Base-by-base conservation (phyloP, 305 asterid genomes). In the Lippia alba region DNA sequence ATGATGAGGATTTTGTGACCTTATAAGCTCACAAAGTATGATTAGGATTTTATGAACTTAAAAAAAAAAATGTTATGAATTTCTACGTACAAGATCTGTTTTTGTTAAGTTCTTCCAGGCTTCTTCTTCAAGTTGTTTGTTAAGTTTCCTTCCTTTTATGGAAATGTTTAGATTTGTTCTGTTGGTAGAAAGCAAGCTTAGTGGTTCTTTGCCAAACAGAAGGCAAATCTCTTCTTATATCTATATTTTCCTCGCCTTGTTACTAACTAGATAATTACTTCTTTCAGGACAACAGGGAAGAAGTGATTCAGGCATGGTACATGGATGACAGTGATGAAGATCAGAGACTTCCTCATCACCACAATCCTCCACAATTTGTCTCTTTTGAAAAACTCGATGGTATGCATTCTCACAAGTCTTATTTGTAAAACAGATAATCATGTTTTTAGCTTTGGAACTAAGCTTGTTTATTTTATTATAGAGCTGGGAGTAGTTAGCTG, bases 401-500 rank as follows among this genome's bases (percentile, higher is more conserved):
- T 92, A 86, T 50, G 11, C 50, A 34, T 62, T 32, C 54, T 68
- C 51, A 15, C 50, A 45, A 40, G 7, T 63, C 48, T 18, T 56
- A 14, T 36, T 32, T 39, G 12, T 16, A 30, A 41, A 50, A 33
- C 17, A 18, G 53, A 14, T 44, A 69, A 49, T 18, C 41, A 36
- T 34, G 55, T 34, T 58, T 8, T 66, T 45, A 39, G 66, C 60
- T 69, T 78, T 30, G 70, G 14, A 73, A 45, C 10, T 53, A 56
- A 72, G 59, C 41, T 55, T 18, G 61, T 34, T 79, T 78, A 44
- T 8, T 33, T 57, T 32, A 51, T 83, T 66, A 55, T 74, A 92
- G 98, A 88, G 80, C 88, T 92, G 71, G 98, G 96, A 67, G 96
- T 92, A 64, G 86, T 88, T 50, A 92, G 96, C 91, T 92, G 98